Evolutionary conservation across 148 eudicot species (phyloP).

Genomic region (Rhododendron mucronatum): DNA sequence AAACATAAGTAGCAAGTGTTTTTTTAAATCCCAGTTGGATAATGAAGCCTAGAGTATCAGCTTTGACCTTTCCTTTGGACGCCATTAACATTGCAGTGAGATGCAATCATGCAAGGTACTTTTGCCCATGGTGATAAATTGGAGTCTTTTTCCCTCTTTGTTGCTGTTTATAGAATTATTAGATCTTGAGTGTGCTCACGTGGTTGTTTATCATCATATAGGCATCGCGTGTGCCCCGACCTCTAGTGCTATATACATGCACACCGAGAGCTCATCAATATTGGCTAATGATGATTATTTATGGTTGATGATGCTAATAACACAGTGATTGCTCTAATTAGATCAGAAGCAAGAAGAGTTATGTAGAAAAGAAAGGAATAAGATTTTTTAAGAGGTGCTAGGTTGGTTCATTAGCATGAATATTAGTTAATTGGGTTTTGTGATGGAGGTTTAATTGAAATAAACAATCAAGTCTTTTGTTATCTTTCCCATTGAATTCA

Average conservation of each 20-base stretch:
- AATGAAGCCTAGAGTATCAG: slow-evolving; percentile 63
- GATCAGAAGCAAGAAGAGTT: not conserved
- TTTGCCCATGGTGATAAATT: not conserved
- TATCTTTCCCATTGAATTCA: not conserved
- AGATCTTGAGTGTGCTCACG: not conserved
- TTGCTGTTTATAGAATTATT: not conserved
- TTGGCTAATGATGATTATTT: not conserved
- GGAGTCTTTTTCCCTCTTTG: not conserved
- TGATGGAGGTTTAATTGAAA: not conserved
- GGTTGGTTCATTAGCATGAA: not conserved
- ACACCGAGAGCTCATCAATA: not conserved
- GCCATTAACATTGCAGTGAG: slow-evolving; percentile 98
- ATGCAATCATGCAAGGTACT: slow-evolving; percentile 66
- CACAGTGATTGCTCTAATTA: not conserved
- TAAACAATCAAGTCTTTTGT: not conserved
- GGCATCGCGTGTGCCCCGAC: too few species aligned
- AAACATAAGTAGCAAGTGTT: not conserved
- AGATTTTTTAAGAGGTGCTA: not conserved
- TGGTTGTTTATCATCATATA: not conserved
- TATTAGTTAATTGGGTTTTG: not conserved
- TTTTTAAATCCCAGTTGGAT: slow-evolving; percentile 39
- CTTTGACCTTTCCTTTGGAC: slow-evolving; percentile 93
- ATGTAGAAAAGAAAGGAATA: not conserved
- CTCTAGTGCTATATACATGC: not conserved
- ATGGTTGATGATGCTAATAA: not conserved